A percentile compares a stretch with the other conserved stretches of the same genome.
Conservation (phyloP, 2,329 filamentous ascomycete species). For the Raffaelea albimanens region DNA sequence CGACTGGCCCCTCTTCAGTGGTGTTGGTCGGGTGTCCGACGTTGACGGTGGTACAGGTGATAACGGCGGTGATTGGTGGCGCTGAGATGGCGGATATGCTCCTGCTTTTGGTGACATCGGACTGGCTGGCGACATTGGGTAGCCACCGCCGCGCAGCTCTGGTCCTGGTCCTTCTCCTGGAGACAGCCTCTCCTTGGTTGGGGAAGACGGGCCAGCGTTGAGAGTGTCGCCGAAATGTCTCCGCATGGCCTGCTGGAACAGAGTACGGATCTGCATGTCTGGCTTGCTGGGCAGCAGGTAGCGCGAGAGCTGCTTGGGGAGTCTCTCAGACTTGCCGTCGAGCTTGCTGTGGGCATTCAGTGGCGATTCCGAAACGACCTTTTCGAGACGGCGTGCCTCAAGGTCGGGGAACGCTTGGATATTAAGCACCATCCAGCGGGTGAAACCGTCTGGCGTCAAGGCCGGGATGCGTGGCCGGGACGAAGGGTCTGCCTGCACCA, state of each 20-base stretch:
- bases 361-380: slow-evolving; percentile 60
- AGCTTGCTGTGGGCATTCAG: slow-evolving; percentile 45
- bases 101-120: no score
- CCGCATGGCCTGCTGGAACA: slow-evolving; percentile 50
- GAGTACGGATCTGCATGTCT: slow-evolving; percentile 47
- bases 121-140: no score
- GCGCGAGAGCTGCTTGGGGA: slow-evolving; percentile 70
- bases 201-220: neutral
- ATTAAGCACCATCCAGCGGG: slow-evolving; percentile 61
- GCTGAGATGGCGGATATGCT: no score
- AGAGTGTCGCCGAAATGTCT: slow-evolving; percentile 24
- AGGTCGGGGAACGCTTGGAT: slow-evolving; percentile 68
- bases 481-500: slow-evolving; percentile 45
- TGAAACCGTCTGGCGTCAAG: slow-evolving; percentile 59
- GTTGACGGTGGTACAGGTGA: no score
- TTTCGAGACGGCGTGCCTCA: slow-evolving; percentile 61
- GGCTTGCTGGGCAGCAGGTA: slow-evolving; percentile 56
- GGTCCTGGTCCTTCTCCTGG: neutral
- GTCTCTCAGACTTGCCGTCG: slow-evolving; percentile 57
- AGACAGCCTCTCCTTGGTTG: neutral
- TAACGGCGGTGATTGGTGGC: no score
- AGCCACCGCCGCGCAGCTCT: no score
- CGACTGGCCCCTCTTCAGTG: no score
- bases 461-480: slow-evolving; percentile 51
- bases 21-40: no score